phyloP scores from a whole-genome alignment of 1,284 basidiomycete genomes.

The Sanghuangporus weigelae region DNA sequence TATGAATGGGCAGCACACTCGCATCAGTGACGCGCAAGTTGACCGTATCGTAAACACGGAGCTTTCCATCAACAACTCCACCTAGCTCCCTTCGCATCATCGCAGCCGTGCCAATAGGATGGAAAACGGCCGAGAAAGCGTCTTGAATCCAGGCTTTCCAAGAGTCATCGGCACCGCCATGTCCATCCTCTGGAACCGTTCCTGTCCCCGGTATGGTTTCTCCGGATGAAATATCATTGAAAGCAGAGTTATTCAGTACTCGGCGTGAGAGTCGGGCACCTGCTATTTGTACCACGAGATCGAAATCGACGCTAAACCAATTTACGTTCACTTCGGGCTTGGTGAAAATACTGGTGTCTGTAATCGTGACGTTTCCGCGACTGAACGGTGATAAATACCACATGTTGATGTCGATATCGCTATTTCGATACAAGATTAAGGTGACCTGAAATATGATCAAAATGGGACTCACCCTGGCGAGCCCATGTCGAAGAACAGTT shows the following conservation, averaged over 20 bases:
- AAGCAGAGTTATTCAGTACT: slow-evolving; percentile 37
- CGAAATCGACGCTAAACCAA: slow-evolving; percentile 43
- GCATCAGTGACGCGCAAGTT: slow-evolving; percentile 21
- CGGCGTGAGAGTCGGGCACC: slow-evolving; percentile 41
- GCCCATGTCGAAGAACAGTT: slow-evolving; percentile 28
- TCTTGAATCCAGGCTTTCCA: slow-evolving; percentile 19
- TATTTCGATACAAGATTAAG: slow-evolving; percentile 17
- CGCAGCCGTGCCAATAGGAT: slow-evolving; percentile 36
- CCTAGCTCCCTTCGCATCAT: slow-evolving; percentile 38
- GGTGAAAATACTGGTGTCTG: slow-evolving; percentile 38
- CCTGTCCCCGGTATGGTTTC: slow-evolving; percentile 6
- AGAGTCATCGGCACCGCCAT: slow-evolving; percentile 16
- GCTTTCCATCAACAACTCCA: slow-evolving; percentile 34
- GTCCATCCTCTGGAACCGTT: slow-evolving; percentile 6
- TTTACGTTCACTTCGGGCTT: slow-evolving; percentile 43
- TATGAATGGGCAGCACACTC: slow-evolving; percentile 20
- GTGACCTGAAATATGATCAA: background rate
- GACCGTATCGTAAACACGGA: slow-evolving; percentile 23
- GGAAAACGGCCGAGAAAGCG: slow-evolving; percentile 21
- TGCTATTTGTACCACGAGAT: slow-evolving; percentile 45
- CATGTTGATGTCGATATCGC: slow-evolving; percentile 41
- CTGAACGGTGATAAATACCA: slow-evolving; percentile 53
- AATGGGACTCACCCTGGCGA: slow-evolving; percentile 12
- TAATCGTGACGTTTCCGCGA: slow-evolving; percentile 44
- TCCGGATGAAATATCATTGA: slow-evolving; percentile 11